These are phyloP conservation scores for Monilinia fructicola DNA, from an alignment of 2,329 filamentous ascomycete genomes.

Conservation along the genomic window DNA sequence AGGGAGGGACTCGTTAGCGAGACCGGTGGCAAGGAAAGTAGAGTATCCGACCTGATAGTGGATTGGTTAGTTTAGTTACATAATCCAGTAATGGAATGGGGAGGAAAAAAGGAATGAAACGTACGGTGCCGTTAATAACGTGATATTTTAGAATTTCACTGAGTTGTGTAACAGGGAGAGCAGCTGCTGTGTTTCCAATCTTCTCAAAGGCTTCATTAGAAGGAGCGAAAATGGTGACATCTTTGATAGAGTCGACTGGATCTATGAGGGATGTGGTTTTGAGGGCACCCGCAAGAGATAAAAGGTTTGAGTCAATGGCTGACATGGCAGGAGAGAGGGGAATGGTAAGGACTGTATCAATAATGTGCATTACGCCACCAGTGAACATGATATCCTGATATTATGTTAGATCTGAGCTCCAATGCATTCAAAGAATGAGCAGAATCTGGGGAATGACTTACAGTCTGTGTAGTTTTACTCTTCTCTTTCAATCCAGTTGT, in stretches of 20 bases:
- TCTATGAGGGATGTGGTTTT: slow-evolving; percentile 39
- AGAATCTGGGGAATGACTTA: slow-evolving; percentile 42
- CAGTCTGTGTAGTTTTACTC: slow-evolving; percentile 45
- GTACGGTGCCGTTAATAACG: slow-evolving; percentile 19
- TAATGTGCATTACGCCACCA: slow-evolving; percentile 53
- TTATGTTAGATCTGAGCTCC: slow-evolving; percentile 40
- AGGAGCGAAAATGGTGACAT: slow-evolving; percentile 52
- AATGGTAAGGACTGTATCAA: slow-evolving; percentile 53
- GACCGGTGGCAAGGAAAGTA: slow-evolving; percentile 39
- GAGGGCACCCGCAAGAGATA: slow-evolving; percentile 42
- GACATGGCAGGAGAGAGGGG: slow-evolving; percentile 45
- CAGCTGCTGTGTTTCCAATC: slow-evolving; percentile 41
- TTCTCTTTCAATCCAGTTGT: slow-evolving; percentile 22
- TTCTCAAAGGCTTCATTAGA: slow-evolving; percentile 42
- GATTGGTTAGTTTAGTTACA: slow-evolving; percentile 33
- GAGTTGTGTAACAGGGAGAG: slow-evolving; percentile 38
- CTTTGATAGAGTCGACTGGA: slow-evolving; percentile 44
- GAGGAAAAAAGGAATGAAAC: neutral
- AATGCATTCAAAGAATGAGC: slow-evolving; percentile 39
- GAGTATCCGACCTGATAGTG: slow-evolving; percentile 37
- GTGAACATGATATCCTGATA: slow-evolving; percentile 48
- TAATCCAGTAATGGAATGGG: neutral
- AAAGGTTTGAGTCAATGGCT: slow-evolving; percentile 43
- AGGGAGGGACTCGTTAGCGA: slow-evolving; percentile 29
- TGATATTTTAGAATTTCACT: slow-evolving; percentile 40